Base-by-base conservation (phyloP, 2,329 filamentous ascomycete species). In the Ophiostoma piceae region DNA sequence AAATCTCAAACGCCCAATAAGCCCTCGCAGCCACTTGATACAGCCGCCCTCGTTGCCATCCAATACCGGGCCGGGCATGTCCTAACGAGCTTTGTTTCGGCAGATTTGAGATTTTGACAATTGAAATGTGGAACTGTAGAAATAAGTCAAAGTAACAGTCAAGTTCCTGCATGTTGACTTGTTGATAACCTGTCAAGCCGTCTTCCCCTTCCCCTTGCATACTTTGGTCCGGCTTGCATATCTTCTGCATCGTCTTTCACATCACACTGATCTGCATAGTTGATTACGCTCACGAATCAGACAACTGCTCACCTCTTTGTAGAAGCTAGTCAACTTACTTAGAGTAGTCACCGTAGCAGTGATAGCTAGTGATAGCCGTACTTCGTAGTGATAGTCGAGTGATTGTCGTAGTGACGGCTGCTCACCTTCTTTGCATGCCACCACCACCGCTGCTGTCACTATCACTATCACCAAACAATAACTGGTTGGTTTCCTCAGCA, bases 401-500 rank as follows among this genome's bases (percentile, higher is more conserved):
- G 26, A 29, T 29, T 1, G 26, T 29, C 26, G 35, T 35, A 8
- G n/a, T n/a, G n/a, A n/a, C n/a, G n/a, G n/a, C n/a, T 22, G 22
- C 51, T 26, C n/a, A 9, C 51, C 22, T 57, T 57, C n/a, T 19
- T 26, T 0, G 2, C 11, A 8, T 41, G 39, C 11, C 9, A 41
- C 39, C 12, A 41, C 22, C n/a, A 11, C 37, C 35, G 6, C 22
- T 39, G 64, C 26, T 37, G 37, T 41, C 64, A 66, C 64, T 41
- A 66, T 66, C 64, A 66, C 64, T 66, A 22, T 66, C 64, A 66
- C 64, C 35, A 41, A 22, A 43, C 64, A 19, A n/a, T 37, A 14
- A 35, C 19, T 64, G 60, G 60, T n/a, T 29, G 29, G 29, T 7
- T 62, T 62, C 29, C 26, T 3, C 14, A 26, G 51, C 3, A 26